A percentile compares a stretch with the other conserved stretches of the same genome.
phyloP scores from a whole-genome alignment of 2,329 filamentous ascomycete species.

The Pseudogymnoascus sp. region DNA sequence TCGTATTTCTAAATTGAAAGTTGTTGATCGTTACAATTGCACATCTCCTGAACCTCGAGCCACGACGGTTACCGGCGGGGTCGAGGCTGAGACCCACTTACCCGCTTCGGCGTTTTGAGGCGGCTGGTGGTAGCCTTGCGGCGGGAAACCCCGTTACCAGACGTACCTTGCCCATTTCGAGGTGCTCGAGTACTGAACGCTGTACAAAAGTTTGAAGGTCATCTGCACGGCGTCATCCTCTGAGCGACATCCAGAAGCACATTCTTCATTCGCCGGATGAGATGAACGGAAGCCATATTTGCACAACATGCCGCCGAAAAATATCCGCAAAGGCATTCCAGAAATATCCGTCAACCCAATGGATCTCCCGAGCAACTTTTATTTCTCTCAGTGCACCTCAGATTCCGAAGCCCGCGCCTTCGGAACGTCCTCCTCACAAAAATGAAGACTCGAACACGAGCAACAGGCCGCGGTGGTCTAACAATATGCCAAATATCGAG shows the following conservation, averaged over 20 bases:
- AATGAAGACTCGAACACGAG: neutral
- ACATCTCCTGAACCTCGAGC: neutral
- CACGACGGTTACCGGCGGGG: neutral
- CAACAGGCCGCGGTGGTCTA: neutral
- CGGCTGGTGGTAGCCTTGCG: neutral
- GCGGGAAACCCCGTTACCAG: slow-evolving; percentile 1
- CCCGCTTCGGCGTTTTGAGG: neutral
- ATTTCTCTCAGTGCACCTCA: slow-evolving; percentile 21
- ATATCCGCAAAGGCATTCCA: slow-evolving; percentile 16
- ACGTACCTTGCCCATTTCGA: neutral
- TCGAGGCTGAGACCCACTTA: slow-evolving; percentile 3
- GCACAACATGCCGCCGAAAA: slow-evolving; percentile 25
- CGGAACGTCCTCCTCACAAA: neutral
- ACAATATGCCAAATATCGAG: neutral
- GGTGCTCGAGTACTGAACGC: neutral
- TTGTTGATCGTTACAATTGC: neutral
- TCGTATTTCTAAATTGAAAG: neutral
- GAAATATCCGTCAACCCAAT: slow-evolving; percentile 16
- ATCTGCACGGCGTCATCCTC: neutral
- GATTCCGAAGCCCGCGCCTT: slow-evolving; percentile 10
- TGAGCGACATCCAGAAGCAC: slow-evolving; percentile 4
- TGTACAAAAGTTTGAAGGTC: neutral
- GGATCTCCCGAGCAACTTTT: slow-evolving; percentile 23
- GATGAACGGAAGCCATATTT: slow-evolving; percentile 26
- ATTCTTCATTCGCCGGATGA: slow-evolving; percentile 10